Evolutionary conservation across 2,329 filamentous ascomycete species (phyloP).

Genomic region (Aspergillus costaricaensis): DNA sequence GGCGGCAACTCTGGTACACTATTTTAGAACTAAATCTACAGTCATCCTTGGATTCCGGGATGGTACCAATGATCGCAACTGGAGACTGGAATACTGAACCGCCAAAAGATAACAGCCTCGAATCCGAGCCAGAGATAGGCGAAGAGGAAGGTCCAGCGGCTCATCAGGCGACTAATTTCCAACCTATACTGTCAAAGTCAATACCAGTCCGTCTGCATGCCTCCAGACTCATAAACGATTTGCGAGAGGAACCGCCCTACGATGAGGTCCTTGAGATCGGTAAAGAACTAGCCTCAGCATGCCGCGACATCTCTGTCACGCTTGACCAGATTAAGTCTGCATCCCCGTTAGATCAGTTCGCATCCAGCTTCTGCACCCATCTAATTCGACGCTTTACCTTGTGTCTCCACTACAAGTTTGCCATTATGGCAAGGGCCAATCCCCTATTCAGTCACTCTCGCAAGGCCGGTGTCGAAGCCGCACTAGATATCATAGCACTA

Average conservation of each 20-base stretch:
- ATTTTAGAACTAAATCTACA: conserved; percentile 39
- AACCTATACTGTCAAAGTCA: conserved; percentile 16
- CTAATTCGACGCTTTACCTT: conserved; percentile 24
- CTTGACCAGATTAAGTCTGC: neutral
- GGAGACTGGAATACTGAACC: conserved; percentile 36
- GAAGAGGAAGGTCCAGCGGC: neutral
- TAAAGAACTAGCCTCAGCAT: conserved; percentile 16
- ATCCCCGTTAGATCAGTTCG: conserved; percentile 10
- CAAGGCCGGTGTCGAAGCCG: conserved; percentile 28
- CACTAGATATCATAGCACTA: conserved; percentile 29
- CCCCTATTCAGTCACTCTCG: conserved; percentile 30
- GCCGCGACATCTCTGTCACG: conserved; percentile 6
- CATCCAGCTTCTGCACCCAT: conserved; percentile 21
- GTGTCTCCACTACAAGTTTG: conserved; percentile 27
- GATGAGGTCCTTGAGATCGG: conserved; percentile 23
- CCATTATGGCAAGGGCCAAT: conserved; percentile 24
- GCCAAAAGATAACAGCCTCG: conserved; percentile 26
- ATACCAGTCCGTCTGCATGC: conserved; percentile 17
- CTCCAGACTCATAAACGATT: conserved; percentile 22
- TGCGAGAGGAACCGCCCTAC: conserved; percentile 24
- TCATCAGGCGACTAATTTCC: neutral
- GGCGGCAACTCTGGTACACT: conserved; percentile 38
- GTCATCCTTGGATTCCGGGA: conserved; percentile 32
- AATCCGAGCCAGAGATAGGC: conserved; percentile 1
- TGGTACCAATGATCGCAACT: conserved; percentile 30